Percentiles rank a stretch among this genome's conserved stretches.
These are phyloP conservation scores for Chlorella variabilis DNA, from an alignment of 163 green algal species.

Conservation along the genomic window DNA sequence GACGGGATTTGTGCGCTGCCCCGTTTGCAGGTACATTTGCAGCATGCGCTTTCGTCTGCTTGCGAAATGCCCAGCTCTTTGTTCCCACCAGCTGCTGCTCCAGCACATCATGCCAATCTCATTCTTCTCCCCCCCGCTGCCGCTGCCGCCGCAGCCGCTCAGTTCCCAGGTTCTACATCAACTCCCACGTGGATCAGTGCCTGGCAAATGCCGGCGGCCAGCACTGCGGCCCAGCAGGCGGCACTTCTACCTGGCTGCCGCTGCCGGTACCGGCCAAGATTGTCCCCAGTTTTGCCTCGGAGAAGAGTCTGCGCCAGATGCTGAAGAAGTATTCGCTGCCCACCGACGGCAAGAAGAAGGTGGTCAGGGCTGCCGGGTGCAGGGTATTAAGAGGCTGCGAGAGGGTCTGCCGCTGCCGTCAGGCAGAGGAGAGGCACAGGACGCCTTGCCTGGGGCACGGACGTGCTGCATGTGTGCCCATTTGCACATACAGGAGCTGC, in stretches of 20 bases:
- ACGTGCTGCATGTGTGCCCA: neutral
- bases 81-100: neutral
- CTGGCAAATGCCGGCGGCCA: constrained; percentile 10
- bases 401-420: too few species aligned
- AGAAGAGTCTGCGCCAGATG: constrained; percentile 47
- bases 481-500: constrained; percentile 36
- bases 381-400: too few species aligned
- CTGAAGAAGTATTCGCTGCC: constrained; percentile 44
- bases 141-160: neutral
- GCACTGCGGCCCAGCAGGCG: neutral
- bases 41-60: neutral
- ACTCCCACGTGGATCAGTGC: constrained; percentile 51
- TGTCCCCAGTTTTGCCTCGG: constrained; percentile 44
- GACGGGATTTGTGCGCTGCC: constrained; percentile 46
- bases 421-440: too few species aligned
- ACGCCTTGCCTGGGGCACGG: neutral
- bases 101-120: neutral
- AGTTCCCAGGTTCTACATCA: constrained; percentile 48
- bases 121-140: neutral
- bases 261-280: constrained; percentile 54
- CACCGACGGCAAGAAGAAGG: constrained; percentile 55
- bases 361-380: neutral
- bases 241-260: neutral
- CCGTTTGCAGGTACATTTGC: constrained; percentile 37
- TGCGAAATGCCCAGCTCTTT: neutral